These are phyloP conservation scores for Ceratobasidium theobromae DNA, from an alignment of 1,284 basidiomycete species.

Conservation along the genomic window DNA sequence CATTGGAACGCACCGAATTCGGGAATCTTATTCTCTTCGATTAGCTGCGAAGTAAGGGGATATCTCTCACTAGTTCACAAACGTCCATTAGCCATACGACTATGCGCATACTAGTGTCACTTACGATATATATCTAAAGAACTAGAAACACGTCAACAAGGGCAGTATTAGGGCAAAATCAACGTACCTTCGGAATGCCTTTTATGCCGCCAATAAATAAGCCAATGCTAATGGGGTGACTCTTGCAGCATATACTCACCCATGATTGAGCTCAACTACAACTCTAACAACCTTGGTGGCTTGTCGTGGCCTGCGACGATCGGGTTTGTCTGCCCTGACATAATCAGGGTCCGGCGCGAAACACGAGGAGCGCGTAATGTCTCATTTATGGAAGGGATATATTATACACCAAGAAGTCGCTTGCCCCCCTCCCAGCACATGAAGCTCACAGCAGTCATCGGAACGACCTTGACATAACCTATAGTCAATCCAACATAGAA, in stretches of 20 bases:
- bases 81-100: not conserved
- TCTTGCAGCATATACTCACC: not conserved
- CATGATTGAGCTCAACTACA: conserved; percentile 1
- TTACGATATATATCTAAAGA: conserved; percentile 83
- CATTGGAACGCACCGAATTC: conserved; percentile 67
- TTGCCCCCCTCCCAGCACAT: conserved; percentile 76
- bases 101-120: conserved; percentile 40
- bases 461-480: conserved; percentile 95
- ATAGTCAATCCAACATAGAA: conserved; percentile 94
- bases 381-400: not conserved
- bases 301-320: not conserved
- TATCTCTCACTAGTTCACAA: conserved; percentile 80
- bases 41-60: conserved; percentile 95
- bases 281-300: not conserved
- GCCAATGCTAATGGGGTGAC: not conserved
- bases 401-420: conserved; percentile 55
- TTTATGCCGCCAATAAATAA: not conserved
- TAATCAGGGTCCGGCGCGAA: conserved; percentile 16
- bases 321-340: not conserved
- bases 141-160: conserved; percentile 48
- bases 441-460: conserved; percentile 89
- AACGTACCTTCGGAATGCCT: conserved; percentile 40
- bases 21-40: conserved; percentile 95
- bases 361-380: too few species aligned
- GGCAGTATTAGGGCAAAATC: conserved; percentile 6